Base-by-base conservation (phyloP, 805 yeast genomes). In the Metschnikowia noctiluminum region DNA sequence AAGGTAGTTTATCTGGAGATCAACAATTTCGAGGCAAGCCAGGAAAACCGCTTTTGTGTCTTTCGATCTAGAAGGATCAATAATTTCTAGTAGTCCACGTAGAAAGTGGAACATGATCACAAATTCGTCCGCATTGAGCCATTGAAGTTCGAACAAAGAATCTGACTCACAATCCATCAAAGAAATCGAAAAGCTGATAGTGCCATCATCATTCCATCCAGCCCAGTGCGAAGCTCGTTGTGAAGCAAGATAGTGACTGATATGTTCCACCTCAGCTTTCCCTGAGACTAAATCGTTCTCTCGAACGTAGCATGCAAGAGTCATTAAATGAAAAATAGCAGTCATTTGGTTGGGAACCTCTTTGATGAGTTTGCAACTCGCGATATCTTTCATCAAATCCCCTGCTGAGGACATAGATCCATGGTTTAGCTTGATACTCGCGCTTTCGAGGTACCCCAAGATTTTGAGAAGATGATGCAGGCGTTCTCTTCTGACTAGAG, bases 121-220 rank as follows among this genome's bases (percentile, higher is more conserved):
- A 56, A 73, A 74, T 48, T 77, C 80, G 38, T 69, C 71, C 5
- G 73, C 63, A 12, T 68, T 63, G 11, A 77, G 46, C 80, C 82
- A 78, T 15, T 59, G 57, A 1, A 74, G 54, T 21, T 62, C 67
- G 55, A 51, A 71, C 7, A 40, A 26, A 2, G 34, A 35, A 6
- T 37, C 27, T 7, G 7, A 14, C 5, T 37, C 26, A 11, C 28
- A 30, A 6, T 36, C 49, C 6, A 35, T 28, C 28, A 52, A 40
- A 6, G 50, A 45, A 7, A 50, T 30, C 7, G 37, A 28, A 5
- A 50, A 7, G 8, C 35, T 16, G 28, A 56, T 34, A 1, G 40
- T 38, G 1, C 74, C 75, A 45, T 64, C 62, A 30, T 62, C 63
- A 13, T 41, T 49, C 76, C 78, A 67, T 31, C 37, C 43, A 7